Base-by-base conservation (phyloP, 108 stramenopile species). In the Cylindrotheca fusiformis region DNA sequence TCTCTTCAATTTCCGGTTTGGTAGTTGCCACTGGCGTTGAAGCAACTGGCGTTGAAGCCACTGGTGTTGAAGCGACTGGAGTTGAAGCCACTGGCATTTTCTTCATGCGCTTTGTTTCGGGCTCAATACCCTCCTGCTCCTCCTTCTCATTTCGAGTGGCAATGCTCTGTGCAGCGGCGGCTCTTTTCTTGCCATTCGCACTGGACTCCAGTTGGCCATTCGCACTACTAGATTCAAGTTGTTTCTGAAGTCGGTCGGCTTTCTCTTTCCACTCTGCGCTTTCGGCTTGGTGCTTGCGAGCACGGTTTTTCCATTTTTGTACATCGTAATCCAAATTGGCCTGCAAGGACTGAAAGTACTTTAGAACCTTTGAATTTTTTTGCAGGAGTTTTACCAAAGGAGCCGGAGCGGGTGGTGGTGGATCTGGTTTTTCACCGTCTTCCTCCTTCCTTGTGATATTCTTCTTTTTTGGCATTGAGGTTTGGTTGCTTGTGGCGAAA, bases 301-400 rank as follows among this genome's bases (percentile, higher is more conserved):
- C 80, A 28, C 84, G 72, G 19, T 58, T 48, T 54, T 85, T 86
- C 91, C 91, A 92, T 52, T 79, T 76, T 14, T 67, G 64, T 0
- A 88, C 86, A 70, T 92, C 91, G 27, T 78, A 81, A 48, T 79
- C 77, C 18, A 88, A 58, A 71, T 86, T 87, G 25, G 58, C 65
- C 58, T 88, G 85, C 49, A 92, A 57, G 5, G 85, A 66, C 45
- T 58, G 49, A 65, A 92, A 88, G 58, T 88, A 92, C 2, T 51
- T 27, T 20, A 85, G 57, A 14, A 88, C 91, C 0, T 59, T 49
- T 2, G 63, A 50, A 60, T 88, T 81, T 17, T 64, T 69, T 55
- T 79, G 65, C 4, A 92, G 48, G 33, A 92, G 56, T 32, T 74
- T 47, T 1, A 88, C 61, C 20, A 92, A 62, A 0, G 85, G 60